phyloP scores from a whole-genome alignment of 345 rosid genomes.

The Populus ilicifolia region DNA sequence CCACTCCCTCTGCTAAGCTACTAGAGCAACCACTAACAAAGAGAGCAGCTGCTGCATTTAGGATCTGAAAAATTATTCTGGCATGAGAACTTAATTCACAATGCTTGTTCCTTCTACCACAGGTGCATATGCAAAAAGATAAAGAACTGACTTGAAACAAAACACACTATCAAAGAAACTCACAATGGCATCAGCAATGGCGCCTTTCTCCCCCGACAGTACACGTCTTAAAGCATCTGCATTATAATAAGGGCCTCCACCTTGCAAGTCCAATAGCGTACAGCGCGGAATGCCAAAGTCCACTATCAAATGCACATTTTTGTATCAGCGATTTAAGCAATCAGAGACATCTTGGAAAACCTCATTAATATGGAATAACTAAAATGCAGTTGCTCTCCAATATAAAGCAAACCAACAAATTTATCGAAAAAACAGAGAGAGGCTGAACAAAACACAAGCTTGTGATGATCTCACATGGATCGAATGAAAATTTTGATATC shows the following conservation, averaged over 20 bases:
- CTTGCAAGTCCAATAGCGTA: conserved; percentile 63
- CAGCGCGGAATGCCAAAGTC: conserved; percentile 90
- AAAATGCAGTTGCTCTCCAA: not conserved
- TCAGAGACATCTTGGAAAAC: not conserved
- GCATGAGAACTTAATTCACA: conserved; percentile 9
- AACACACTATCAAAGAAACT: conserved; percentile 11
- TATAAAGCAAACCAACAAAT: not conserved
- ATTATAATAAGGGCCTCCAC: conserved; percentile 76
- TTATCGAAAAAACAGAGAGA: not conserved
- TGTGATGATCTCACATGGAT: conserved; percentile 58
- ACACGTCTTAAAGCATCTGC: conserved; percentile 61
- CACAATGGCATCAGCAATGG: conserved; percentile 83
- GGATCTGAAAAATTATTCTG: conserved; percentile 46
- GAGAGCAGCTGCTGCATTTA: conserved; percentile 94
- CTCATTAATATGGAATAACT: not conserved
- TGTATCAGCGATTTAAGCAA: not conserved
- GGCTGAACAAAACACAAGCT: not conserved
- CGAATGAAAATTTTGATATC: conserved; percentile 71
- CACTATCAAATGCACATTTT: conserved; percentile 44
- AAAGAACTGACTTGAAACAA: not conserved
- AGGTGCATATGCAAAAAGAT: not conserved
- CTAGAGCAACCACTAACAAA: conserved; percentile 52
- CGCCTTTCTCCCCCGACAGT: conserved; percentile 71
- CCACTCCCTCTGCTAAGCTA: conserved; percentile 67
- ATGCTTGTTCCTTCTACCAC: not conserved